Evolutionary conservation across 208 protist genomes (phyloP).

Genomic region (Leishmania major): DNA sequence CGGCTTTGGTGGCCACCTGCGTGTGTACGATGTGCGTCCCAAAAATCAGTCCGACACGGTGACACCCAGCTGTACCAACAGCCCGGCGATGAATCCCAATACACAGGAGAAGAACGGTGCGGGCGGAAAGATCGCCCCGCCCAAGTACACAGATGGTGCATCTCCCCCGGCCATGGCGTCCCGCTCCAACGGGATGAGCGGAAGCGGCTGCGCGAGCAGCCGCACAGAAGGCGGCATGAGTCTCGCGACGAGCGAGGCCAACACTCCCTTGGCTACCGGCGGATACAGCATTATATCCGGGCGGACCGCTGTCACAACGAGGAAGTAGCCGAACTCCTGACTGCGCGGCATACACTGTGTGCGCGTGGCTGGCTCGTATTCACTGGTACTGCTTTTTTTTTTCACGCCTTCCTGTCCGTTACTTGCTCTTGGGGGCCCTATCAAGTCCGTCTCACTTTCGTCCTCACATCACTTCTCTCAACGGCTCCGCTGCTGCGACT

Average conservation of each 20-base stretch:
- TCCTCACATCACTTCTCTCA: slow-evolving; percentile 10
- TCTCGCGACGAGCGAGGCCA: slow-evolving; percentile 27
- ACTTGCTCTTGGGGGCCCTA: background rate
- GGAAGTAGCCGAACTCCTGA: slow-evolving; percentile 2
- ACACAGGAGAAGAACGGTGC: slow-evolving; percentile 13
- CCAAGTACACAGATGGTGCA: slow-evolving; percentile 20
- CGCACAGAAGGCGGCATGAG: slow-evolving; percentile 35
- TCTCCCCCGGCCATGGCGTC: slow-evolving; percentile 6
- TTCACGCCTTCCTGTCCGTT: background rate
- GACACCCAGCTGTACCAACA: slow-evolving; percentile 25
- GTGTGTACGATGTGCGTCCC: slow-evolving; percentile 49
- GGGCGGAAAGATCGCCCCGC: slow-evolving; percentile 9
- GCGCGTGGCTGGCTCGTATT: background rate
- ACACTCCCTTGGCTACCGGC: slow-evolving; percentile 31
- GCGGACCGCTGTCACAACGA: background rate
- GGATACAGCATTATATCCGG: slow-evolving; percentile 7
- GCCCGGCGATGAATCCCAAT: slow-evolving; percentile 17
- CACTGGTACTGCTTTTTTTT: slow-evolving; percentile 1
- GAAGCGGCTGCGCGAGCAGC: slow-evolving; percentile 26
- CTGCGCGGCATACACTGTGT: background rate
- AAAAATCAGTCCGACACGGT: slow-evolving; percentile 29
- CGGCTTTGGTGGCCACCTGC: slow-evolving; percentile 33
- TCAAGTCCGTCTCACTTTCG: slow-evolving; percentile 10
- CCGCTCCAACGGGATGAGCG: slow-evolving; percentile 5
- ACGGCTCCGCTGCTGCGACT: background rate